phyloP scores from a whole-genome alignment of 345 rosid species.

The Euclidium syriacum region DNA sequence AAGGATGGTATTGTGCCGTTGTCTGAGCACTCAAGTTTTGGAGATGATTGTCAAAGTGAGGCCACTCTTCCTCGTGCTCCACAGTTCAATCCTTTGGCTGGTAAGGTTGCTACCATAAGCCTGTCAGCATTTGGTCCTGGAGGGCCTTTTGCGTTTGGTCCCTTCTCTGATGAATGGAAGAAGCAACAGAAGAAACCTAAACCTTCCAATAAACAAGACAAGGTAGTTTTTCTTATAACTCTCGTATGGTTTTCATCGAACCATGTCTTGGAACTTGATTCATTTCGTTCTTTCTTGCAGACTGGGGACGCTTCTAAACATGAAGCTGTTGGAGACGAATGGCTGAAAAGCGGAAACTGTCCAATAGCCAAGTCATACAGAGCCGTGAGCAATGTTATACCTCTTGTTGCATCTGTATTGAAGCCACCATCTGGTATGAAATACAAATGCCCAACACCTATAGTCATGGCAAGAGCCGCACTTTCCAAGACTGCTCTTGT shows the following conservation, averaged over 20 bases:
- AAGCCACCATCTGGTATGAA: constrained; percentile 63
- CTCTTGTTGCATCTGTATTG: constrained; percentile 60
- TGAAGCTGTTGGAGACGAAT: constrained; percentile 66
- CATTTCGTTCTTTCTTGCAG: constrained; percentile 28
- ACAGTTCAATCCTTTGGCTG: constrained; percentile 70
- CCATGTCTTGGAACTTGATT: no score
- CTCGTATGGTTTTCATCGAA: no score
- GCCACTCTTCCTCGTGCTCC: constrained; percentile 36
- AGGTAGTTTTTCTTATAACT: no score
- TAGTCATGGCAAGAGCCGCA: constrained; percentile 83
- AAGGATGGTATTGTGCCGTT: constrained; percentile 83
- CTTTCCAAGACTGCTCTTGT: constrained; percentile 69
- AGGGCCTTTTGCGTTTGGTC: constrained; percentile 72
- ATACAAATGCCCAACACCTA: constrained; percentile 69
- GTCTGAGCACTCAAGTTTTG: constrained; percentile 33
- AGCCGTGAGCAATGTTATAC: constrained; percentile 67
- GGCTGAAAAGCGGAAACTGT: constrained; percentile 78
- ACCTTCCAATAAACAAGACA: constrained; percentile 42
- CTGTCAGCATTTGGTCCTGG: constrained; percentile 71
- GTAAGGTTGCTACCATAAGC: constrained; percentile 68
- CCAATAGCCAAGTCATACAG: constrained; percentile 85
- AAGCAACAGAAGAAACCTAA: constrained; percentile 59
- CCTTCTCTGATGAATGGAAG: constrained; percentile 60
- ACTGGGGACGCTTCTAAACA: constrained; percentile 49
- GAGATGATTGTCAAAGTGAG: constrained; percentile 12